These are phyloP conservation scores for Gentiana macrophylla DNA, from an alignment of 257 asterid species.

Conservation along the genomic window DNA sequence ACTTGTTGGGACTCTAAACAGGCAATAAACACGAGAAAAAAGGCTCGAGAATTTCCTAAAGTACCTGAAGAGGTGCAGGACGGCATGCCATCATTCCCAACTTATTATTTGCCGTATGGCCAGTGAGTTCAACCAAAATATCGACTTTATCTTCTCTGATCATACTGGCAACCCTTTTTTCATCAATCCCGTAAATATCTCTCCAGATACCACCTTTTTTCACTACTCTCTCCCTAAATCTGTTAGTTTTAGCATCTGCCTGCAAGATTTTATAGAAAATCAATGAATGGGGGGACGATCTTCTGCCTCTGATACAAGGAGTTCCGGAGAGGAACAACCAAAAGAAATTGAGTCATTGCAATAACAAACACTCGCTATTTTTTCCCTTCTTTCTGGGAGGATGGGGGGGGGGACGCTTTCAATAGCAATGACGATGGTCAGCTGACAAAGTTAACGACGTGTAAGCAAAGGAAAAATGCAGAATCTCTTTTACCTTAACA, in stretches of 20 bases:
- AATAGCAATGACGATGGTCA: too few species aligned
- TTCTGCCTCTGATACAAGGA: too few species aligned
- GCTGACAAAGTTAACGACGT: too few species aligned
- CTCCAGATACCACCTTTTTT: slow-evolving; percentile 90
- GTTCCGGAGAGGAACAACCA: neutral
- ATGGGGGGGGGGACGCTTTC: too few species aligned
- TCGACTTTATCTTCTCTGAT: slow-evolving; percentile 92
- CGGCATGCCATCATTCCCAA: slow-evolving; percentile 99
- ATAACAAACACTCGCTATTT: too few species aligned
- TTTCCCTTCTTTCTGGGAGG: too few species aligned
- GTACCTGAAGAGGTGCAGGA: slow-evolving; percentile 98
- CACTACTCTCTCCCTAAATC: slow-evolving; percentile 77
- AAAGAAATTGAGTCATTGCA: neutral
- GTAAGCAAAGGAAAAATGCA: neutral
- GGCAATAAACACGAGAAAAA: neutral
- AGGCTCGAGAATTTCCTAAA: slow-evolving; percentile 3
- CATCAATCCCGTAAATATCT: slow-evolving; percentile 88
- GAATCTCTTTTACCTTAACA: slow-evolving; percentile 56
- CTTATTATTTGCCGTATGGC: slow-evolving; percentile 98
- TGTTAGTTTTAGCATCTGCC: slow-evolving; percentile 96
- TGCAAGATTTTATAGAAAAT: slow-evolving; percentile 25
- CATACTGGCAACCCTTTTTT: slow-evolving; percentile 84
- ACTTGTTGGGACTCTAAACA: slow-evolving; percentile 1
- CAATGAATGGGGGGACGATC: neutral
- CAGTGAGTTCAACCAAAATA: slow-evolving; percentile 96